Evolutionary conservation across 208 protist genomes (phyloP).

Genomic region (Trypanosoma theileri): DNA sequence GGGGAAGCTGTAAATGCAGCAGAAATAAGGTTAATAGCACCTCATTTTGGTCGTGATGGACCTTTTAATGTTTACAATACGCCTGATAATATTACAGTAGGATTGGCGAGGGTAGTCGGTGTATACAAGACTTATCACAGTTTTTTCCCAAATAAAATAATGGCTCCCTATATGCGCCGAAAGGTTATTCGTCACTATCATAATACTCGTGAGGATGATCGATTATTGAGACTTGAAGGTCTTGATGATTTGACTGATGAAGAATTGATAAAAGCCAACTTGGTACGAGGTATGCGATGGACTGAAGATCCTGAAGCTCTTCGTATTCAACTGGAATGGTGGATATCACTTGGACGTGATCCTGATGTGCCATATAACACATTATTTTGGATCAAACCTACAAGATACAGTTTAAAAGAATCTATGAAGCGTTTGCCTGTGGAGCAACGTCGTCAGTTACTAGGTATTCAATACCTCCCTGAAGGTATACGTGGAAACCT

Average conservation of each 20-base stretch:
- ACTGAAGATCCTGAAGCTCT: slow-evolving; percentile 82
- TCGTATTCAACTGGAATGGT: slow-evolving; percentile 86
- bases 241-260: slow-evolving; percentile 72
- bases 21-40: slow-evolving; percentile 74
- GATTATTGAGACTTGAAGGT: slow-evolving; percentile 77
- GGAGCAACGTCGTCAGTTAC: slow-evolving; percentile 78
- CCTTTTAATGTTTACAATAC: slow-evolving; percentile 85
- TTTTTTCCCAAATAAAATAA: slow-evolving; percentile 58
- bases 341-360: slow-evolving; percentile 73
- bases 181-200: slow-evolving; percentile 79
- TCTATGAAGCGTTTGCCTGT: slow-evolving; percentile 84
- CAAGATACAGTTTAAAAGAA: slow-evolving; percentile 77
- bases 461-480: slow-evolving; percentile 88
- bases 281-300: slow-evolving; percentile 87
- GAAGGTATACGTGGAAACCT: slow-evolving; percentile 78
- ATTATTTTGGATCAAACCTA: slow-evolving; percentile 90
- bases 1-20: slow-evolving; percentile 78
- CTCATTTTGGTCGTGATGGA: slow-evolving; percentile 74
- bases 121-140: slow-evolving; percentile 78
- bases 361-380: slow-evolving; percentile 86
- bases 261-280: slow-evolving; percentile 86
- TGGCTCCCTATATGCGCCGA: slow-evolving; percentile 63
- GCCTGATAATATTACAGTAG: slow-evolving; percentile 70
- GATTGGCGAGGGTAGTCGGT: slow-evolving; percentile 66
- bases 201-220: slow-evolving; percentile 80